A percentile compares a stretch with the other conserved stretches of the same genome.
Evolutionary conservation across 768 basidiomycete genomes (phyloP).

Genomic region (Amanita phalloides): DNA sequence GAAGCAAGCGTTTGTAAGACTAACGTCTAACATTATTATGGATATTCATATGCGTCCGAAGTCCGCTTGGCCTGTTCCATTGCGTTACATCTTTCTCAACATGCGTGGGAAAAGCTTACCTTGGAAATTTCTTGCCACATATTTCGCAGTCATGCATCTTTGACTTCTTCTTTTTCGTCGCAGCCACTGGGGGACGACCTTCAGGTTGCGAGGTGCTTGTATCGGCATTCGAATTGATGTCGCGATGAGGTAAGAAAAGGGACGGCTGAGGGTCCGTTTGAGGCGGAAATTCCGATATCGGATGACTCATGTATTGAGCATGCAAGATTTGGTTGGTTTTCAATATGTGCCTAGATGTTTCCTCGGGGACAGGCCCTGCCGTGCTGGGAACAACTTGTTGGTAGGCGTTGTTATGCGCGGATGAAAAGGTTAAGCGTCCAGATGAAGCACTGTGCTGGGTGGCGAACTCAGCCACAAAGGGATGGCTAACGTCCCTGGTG

Average conservation of each 20-base stretch:
- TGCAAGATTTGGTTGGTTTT: not conserved
- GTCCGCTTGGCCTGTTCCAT: constrained; percentile 35
- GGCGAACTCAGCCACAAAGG: not conserved
- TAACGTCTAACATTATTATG: constrained; percentile 43
- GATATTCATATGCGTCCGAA: constrained; percentile 48
- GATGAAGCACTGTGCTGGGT: not conserved
- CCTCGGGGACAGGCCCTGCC: not conserved
- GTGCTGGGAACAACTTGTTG: not conserved
- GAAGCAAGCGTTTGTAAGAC: constrained; percentile 11
- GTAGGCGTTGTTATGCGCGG: not conserved
- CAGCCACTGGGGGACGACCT: not conserved
- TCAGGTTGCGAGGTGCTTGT: not conserved
- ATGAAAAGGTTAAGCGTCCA: not conserved
- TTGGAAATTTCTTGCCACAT: constrained; percentile 41
- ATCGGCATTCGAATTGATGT: not conserved
- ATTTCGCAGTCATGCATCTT: constrained; percentile 46
- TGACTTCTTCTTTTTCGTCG: constrained; percentile 30
- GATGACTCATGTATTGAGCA: not conserved
- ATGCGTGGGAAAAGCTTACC: constrained; percentile 16
- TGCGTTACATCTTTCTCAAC: not conserved
- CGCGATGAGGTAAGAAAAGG: not conserved
- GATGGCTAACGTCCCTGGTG: not conserved
- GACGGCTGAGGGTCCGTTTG: not conserved
- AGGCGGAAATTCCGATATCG: not conserved
- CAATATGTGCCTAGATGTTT: not conserved